Percentiles rank a stretch among this genome's conserved stretches.
These are phyloP conservation scores for Rhodotorula sp. DNA, from an alignment of 1,284 basidiomycete genomes.

Conservation along the genomic window DNA sequence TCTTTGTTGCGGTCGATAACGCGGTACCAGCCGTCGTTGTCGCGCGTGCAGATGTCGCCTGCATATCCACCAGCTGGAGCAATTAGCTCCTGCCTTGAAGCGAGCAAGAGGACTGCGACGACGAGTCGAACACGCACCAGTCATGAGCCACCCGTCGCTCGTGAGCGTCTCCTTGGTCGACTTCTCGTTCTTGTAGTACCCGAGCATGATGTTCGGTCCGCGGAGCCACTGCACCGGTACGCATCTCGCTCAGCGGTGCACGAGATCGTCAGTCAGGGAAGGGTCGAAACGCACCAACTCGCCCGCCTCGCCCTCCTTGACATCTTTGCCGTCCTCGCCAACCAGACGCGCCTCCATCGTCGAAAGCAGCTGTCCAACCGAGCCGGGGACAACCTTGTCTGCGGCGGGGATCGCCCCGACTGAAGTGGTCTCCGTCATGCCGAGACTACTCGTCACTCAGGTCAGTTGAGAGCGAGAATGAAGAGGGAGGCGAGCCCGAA, in stretches of 20 bases:
- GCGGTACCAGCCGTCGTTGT: constrained; percentile 22
- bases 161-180: constrained; percentile 30
- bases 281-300: constrained; percentile 12
- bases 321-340: constrained; percentile 31
- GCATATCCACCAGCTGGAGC: neutral
- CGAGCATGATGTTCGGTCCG: constrained; percentile 6
- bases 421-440: constrained; percentile 35
- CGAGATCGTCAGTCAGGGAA: neutral
- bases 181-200: constrained; percentile 29
- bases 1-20: constrained; percentile 35
- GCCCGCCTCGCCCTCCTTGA: constrained; percentile 30
- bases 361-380: constrained; percentile 30
- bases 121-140: constrained; percentile 12
- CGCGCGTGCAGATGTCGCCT: constrained; percentile 32
- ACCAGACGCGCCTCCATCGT: constrained; percentile 36
- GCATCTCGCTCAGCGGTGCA: constrained; percentile 10
- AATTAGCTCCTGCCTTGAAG: neutral
- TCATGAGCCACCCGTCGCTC: constrained; percentile 35
- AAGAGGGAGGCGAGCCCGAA: too few species aligned
- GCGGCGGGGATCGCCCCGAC: constrained; percentile 27
- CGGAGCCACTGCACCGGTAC: constrained; percentile 4
- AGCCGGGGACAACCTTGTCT: constrained; percentile 3
- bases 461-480: fast-evolving
- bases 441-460: neutral
- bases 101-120: neutral